Evolutionary conservation across 352 stramenopile species (phyloP), one percentile per base, ranked within the genome.

Genomic region (Globisporangium barbulae): DNA sequence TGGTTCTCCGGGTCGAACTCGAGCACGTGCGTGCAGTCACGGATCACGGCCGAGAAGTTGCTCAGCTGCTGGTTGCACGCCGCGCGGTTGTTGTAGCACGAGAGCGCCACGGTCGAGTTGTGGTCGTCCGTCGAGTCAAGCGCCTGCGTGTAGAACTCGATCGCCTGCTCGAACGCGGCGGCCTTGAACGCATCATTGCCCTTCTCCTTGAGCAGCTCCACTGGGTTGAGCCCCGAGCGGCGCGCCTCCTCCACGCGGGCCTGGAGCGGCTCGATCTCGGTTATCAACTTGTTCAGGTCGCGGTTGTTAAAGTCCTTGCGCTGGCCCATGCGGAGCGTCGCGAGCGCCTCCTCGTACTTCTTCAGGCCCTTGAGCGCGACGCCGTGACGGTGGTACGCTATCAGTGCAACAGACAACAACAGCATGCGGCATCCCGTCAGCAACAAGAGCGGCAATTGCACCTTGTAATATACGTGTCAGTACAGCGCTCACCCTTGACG

Each of bases 51-150:
- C 52, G 97, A 97, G 75, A 98, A 98, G 80, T 98, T 97, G 75
- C 89, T 97, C 63, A 98, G 94, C 85, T 98, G 94, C 79, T 98
- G 97, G 91, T 98, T 94, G 79, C 95, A 98, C 56, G 95, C 95
- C 33, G 95, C 89, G 71, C 95, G 92, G 70, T 98, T 98, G 73
- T 95, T 93, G 78, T 95, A 97, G 68, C 91, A 97, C 75, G 97
- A 97, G 59, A 98, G 74, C 9, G 91, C 85, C 37, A 98, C 66
- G 6, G 88, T 73, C 50, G 83, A 92, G 44, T 77, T 70, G 41
- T 88, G 78, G 65, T 90, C 81, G 50, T 96, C 77, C 57, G 53
- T 76, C 9, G 81, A 81, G 37, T 98, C 91, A 42, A 98, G 83
- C 53, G 92, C 96, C 78, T 98, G 92, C 31, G 89, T 88, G 79